phyloP scores from a whole-genome alignment of 495 filamentous ascomycete species.

The Daldinia decipiens region DNA sequence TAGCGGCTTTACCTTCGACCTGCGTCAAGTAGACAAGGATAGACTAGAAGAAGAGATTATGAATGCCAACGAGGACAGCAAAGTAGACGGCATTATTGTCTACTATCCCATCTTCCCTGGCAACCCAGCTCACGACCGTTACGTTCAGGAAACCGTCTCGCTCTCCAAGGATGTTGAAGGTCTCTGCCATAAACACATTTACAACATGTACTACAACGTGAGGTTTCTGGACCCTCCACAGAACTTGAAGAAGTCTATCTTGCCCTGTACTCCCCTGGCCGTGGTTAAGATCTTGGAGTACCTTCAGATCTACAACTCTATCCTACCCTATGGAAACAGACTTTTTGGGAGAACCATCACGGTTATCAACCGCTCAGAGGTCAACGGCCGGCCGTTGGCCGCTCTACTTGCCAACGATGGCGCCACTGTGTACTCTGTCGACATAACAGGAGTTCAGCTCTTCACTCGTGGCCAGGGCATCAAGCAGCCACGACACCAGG shows the following conservation, averaged over 20 bases:
- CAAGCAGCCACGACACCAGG: slow-evolving; percentile 81
- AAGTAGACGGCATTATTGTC: slow-evolving; percentile 92
- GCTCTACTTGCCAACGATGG: slow-evolving; percentile 96
- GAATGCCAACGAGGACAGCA: slow-evolving; percentile 78
- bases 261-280: slow-evolving; percentile 95
- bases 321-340: slow-evolving; percentile 91
- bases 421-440: slow-evolving; percentile 92
- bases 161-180: slow-evolving; percentile 95
- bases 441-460: slow-evolving; percentile 89
- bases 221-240: slow-evolving; percentile 84
- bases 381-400: slow-evolving; percentile 93
- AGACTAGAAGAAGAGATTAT: slow-evolving; percentile 87
- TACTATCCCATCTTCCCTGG: slow-evolving; percentile 93
- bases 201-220: slow-evolving; percentile 99
- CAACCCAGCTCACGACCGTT: slow-evolving; percentile 83
- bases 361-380: slow-evolving; percentile 93
- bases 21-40: slow-evolving; percentile 84
- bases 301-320: slow-evolving; percentile 95
- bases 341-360: slow-evolving; percentile 92
- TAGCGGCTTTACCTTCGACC: slow-evolving; percentile 89
- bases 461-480: slow-evolving; percentile 90
- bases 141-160: slow-evolving; percentile 93
- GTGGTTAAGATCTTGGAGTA: slow-evolving; percentile 97
- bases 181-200: slow-evolving; percentile 90
- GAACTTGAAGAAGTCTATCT: slow-evolving; percentile 84